These are phyloP conservation scores for Neoboletus subvelutipes DNA, from an alignment of 768 basidiomycete species.

Conservation along the genomic window DNA sequence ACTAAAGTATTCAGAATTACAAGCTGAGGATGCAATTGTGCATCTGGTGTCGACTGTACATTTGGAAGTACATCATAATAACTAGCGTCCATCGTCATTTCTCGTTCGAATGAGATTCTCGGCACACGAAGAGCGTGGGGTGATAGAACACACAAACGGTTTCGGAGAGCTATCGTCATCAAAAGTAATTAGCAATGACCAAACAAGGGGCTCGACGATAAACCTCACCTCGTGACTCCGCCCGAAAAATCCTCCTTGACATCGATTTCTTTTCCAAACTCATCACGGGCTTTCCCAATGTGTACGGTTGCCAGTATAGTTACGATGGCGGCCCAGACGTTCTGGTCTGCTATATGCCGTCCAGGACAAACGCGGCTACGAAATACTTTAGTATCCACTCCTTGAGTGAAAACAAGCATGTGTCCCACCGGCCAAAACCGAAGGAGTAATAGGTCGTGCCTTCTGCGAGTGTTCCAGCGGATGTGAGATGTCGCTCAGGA, in stretches of 20 bases:
- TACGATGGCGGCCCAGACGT: slow-evolving; percentile 33
- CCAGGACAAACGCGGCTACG: slow-evolving; percentile 35
- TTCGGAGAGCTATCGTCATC: slow-evolving; percentile 19
- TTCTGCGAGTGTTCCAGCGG: slow-evolving; percentile 14
- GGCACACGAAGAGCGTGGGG: slow-evolving; percentile 11
- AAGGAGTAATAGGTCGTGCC: slow-evolving; percentile 6
- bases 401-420: background rate
- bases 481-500: slow-evolving; percentile 53
- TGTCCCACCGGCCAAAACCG: slow-evolving; percentile 29
- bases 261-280: slow-evolving; percentile 32
- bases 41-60: background rate
- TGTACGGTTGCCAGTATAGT: slow-evolving; percentile 31
- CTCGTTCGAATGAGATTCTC: slow-evolving; percentile 18
- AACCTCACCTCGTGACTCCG: slow-evolving; percentile 21
- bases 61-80: background rate
- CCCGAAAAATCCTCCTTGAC: slow-evolving; percentile 24
- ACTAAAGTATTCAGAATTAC: background rate
- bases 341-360: slow-evolving; percentile 32
- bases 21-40: background rate
- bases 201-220: background rate
- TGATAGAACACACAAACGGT: slow-evolving; percentile 26
- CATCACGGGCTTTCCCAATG: slow-evolving; percentile 27
- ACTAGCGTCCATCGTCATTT: background rate
- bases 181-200: background rate
- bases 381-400: background rate